Evolutionary conservation across 306 rosid species (phyloP).

Genomic region (Corylus avellana): DNA sequence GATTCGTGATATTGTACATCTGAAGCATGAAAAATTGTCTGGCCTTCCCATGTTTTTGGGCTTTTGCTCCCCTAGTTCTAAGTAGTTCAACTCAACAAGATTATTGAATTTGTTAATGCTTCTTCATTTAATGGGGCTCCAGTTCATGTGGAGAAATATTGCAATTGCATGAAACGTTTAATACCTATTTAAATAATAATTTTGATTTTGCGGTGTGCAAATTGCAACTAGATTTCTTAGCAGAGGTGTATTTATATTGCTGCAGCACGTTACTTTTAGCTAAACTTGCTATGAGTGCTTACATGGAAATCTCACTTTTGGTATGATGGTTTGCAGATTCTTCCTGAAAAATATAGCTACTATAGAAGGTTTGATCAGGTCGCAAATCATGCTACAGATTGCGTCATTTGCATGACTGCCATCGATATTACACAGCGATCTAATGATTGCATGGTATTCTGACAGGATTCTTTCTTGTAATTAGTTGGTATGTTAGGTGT

Average conservation of each 20-base stretch:
- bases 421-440: slow-evolving; percentile 65
- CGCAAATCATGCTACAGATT: slow-evolving; percentile 63
- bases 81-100: slow-evolving; percentile 4
- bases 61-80: not conserved
- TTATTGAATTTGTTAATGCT: not conserved
- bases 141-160: not conserved
- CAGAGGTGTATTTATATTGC: slow-evolving; percentile 7
- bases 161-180: not conserved
- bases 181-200: not conserved
- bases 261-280: slow-evolving; percentile 5
- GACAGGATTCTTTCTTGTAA: slow-evolving; percentile 5
- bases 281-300: slow-evolving; percentile 19
- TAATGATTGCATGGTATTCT: slow-evolving; percentile 83
- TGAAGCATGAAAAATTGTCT: not conserved
- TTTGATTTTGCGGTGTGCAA: not conserved
- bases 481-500: slow-evolving; percentile 4
- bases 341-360: slow-evolving; percentile 95
- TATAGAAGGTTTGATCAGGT: slow-evolving; percentile 68
- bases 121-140: not conserved
- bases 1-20: not conserved
- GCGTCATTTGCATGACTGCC: slow-evolving; percentile 96
- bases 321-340: slow-evolving; percentile 59
- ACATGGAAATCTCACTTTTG: slow-evolving; percentile 16
- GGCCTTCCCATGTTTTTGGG: not conserved
- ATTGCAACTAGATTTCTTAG: slow-evolving; percentile 10